Evolutionary conservation across 192 early-diverging fungal genomes (phyloP).

Genomic region (Thoreauomyces humboldtii): DNA sequence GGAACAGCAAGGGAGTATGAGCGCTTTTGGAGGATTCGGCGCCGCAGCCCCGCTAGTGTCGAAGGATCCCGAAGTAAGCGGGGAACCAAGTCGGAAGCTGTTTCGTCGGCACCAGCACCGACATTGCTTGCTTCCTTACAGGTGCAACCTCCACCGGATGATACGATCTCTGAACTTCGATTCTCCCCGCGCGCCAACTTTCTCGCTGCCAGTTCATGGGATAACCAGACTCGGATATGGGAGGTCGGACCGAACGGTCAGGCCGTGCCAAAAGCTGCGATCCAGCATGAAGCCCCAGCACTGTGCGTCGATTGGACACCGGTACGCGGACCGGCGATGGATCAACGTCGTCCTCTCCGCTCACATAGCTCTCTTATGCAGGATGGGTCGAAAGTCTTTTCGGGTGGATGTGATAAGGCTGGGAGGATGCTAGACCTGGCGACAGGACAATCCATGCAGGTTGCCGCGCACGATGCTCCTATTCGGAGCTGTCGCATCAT

Average conservation of each 20-base stretch:
- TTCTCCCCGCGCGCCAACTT: constrained; percentile 83
- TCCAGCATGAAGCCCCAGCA: constrained; percentile 77
- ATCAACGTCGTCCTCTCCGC: neutral
- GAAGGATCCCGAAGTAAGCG: no score
- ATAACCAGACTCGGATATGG: constrained; percentile 92
- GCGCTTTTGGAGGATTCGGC: no score
- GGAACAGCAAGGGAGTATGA: no score
- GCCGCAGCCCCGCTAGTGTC: no score
- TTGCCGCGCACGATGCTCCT: constrained; percentile 88
- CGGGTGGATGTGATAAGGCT: constrained; percentile 88
- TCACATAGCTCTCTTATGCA: constrained; percentile 28
- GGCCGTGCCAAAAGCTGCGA: constrained; percentile 74
- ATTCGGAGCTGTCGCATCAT: constrained; percentile 79
- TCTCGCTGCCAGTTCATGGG: constrained; percentile 88
- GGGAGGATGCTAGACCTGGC: constrained; percentile 80
- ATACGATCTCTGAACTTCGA: constrained; percentile 63
- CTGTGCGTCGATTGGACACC: constrained; percentile 73
- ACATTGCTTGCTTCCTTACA: no score
- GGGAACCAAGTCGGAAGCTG: no score
- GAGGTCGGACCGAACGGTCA: constrained; percentile 77
- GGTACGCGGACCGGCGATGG: constrained; percentile 2
- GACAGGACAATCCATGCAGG: constrained; percentile 76
- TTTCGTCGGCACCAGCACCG: no score
- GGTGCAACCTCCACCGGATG: constrained; percentile 1
- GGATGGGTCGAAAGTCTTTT: constrained; percentile 88